Evolutionary conservation across 257 asterid genomes (phyloP).

Genomic region (Catharanthus roseus): DNA sequence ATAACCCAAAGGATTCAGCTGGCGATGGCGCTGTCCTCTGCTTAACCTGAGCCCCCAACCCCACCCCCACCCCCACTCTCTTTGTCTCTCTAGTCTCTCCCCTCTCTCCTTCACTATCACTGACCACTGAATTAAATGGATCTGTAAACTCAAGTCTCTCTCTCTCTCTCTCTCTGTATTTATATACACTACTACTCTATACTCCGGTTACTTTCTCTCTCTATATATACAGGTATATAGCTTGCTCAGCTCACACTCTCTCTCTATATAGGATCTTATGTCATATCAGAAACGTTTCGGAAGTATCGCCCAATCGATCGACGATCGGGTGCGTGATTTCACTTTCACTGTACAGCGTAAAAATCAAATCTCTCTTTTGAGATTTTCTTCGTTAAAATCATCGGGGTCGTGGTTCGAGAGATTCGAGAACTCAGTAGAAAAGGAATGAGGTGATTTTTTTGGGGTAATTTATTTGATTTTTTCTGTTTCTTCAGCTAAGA

Average conservation of each 20-base stretch:
- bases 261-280: conserved; percentile 30
- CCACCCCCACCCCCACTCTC: no score
- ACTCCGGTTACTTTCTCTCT: conserved; percentile 19
- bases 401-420: conserved; percentile 20
- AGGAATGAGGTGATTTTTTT: conserved; percentile 9
- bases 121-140: conserved; percentile 39
- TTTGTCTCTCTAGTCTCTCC: no score
- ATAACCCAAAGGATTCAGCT: no score
- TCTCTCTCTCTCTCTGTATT: conserved; percentile 19
- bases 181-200: conserved; percentile 17
- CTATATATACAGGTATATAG: conserved; percentile 25
- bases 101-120: conserved; percentile 26
- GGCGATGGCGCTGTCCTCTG: conserved; percentile 9
- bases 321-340: conserved; percentile 44
- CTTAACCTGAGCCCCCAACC: conserved; percentile 61
- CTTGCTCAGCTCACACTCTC: conserved; percentile 5
- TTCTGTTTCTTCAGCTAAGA: not conserved
- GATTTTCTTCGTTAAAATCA: conserved; percentile 6
- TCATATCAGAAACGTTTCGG: conserved; percentile 30
- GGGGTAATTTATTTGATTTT: not conserved
- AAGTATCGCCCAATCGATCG: conserved; percentile 50
- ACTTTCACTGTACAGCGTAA: conserved; percentile 6
- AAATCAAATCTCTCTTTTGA: conserved; percentile 8
- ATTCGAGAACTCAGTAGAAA: conserved; percentile 16
- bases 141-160: conserved; percentile 33